phyloP scores from a whole-genome alignment of 2,329 filamentous ascomycete species.

The Akanthomyces muscarius region DNA sequence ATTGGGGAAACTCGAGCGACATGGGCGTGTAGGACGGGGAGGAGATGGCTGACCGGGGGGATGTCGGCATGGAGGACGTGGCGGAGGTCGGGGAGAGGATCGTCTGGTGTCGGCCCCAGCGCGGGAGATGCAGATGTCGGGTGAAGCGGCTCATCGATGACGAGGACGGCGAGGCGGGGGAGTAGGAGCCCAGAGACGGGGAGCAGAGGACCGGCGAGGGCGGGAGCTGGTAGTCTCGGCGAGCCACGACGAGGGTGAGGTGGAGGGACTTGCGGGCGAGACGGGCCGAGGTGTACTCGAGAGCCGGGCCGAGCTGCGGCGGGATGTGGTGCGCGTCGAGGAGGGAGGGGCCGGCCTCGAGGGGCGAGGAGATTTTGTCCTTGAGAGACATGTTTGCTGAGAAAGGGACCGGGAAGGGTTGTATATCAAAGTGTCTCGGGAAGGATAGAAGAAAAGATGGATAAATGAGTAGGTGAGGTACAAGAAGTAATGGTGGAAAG shows the following conservation, averaged over 20 bases:
- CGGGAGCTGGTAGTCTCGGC: conserved; percentile 54
- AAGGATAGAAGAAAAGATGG: background rate
- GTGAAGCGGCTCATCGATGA: conserved; percentile 25
- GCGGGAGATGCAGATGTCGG: conserved; percentile 24
- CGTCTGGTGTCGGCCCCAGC: background rate
- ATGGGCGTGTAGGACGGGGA: conserved; percentile 33
- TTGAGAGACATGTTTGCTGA: conserved; percentile 43
- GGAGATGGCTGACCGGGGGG: conserved; percentile 25
- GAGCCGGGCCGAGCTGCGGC: conserved; percentile 47
- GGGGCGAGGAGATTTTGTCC: conserved; percentile 56
- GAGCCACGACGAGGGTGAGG: conserved; percentile 55
- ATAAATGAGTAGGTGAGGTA: background rate
- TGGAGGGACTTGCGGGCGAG: conserved; percentile 53
- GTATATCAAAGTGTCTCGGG: background rate
- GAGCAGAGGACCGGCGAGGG: conserved; percentile 21
- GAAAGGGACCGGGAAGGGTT: background rate
- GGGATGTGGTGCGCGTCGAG: conserved; percentile 57
- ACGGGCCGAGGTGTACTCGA: conserved; percentile 55
- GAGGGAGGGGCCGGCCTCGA: conserved; percentile 59
- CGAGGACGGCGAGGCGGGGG: conserved; percentile 30
- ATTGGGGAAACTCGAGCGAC: conserved; percentile 27
- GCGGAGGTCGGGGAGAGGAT: conserved; percentile 18
- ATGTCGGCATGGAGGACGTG: conserved; percentile 14
- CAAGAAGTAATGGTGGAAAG: background rate
- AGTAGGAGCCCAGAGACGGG: conserved; percentile 22